Conservation (phyloP, 371 early-diverging fungal species). For the Blakeslea trispora region DNA sequence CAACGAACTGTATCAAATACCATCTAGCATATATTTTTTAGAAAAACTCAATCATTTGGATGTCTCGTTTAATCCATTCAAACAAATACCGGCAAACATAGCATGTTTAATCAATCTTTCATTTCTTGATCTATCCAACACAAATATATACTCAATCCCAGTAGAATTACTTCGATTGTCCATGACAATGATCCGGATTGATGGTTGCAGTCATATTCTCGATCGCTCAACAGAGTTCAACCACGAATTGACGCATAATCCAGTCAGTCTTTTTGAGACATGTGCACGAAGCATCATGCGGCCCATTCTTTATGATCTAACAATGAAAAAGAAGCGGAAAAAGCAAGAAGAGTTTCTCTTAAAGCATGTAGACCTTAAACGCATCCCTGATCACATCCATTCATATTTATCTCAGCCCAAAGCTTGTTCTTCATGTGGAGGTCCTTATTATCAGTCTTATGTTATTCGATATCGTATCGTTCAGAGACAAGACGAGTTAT, state of each 20-base stretch:
- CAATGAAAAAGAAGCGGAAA: slow-evolving; percentile 50
- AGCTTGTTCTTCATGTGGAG: slow-evolving; percentile 85
- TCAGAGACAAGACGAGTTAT: slow-evolving; percentile 48
- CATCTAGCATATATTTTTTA: slow-evolving; percentile 15
- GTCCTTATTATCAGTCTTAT: slow-evolving; percentile 78
- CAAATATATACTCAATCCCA: slow-evolving; percentile 35
- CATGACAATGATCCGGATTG: slow-evolving; percentile 21
- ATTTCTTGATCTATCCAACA: slow-evolving; percentile 31
- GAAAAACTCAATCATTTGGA: slow-evolving; percentile 33
- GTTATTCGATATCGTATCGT: slow-evolving; percentile 64
- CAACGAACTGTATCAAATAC: slow-evolving; percentile 27
- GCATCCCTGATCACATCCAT: background rate
- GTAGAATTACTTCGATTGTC: slow-evolving; percentile 31
- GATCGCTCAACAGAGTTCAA: slow-evolving; percentile 28
- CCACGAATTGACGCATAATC: slow-evolving; percentile 31
- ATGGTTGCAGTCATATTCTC: slow-evolving; percentile 29
- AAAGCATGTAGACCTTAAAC: slow-evolving; percentile 39
- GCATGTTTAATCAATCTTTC: slow-evolving; percentile 17
- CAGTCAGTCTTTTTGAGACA: slow-evolving; percentile 68
- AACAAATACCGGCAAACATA: slow-evolving; percentile 32
- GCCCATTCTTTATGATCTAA: slow-evolving; percentile 55
- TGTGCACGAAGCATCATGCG: slow-evolving; percentile 75
- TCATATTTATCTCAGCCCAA: slow-evolving; percentile 66
- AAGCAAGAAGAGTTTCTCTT: slow-evolving; percentile 33
- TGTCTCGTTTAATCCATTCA: slow-evolving; percentile 63